These are phyloP conservation scores for Podospora australis DNA, from an alignment of 495 filamentous ascomycete genomes.

Conservation along the genomic window DNA sequence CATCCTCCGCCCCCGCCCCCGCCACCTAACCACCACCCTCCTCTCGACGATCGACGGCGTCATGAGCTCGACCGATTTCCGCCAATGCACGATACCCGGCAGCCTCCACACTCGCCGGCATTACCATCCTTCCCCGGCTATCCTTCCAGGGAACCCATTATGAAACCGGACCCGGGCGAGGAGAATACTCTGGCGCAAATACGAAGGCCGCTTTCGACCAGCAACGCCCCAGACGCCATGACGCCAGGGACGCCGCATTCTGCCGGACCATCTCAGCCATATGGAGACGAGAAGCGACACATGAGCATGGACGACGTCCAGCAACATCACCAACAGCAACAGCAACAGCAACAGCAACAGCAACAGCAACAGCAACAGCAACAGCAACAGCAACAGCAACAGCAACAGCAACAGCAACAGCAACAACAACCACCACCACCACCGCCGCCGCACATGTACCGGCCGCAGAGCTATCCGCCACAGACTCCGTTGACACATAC, in stretches of 20 bases:
- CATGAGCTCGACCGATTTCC: slow-evolving; percentile 44
- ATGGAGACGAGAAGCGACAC: slow-evolving; percentile 39
- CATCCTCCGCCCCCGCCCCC: slow-evolving; percentile 10
- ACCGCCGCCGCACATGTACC: slow-evolving; percentile 32
- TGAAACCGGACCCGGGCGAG: slow-evolving; percentile 46
- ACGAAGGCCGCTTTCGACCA: slow-evolving; percentile 39
- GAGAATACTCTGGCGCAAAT: slow-evolving; percentile 40
- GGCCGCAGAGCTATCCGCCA: slow-evolving; percentile 40
- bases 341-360: slow-evolving; percentile 1
- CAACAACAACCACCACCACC: not conserved
- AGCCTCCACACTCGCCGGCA: slow-evolving; percentile 42
- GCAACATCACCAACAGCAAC: slow-evolving; percentile 6
- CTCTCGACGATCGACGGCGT: slow-evolving; percentile 43
- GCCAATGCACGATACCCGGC: slow-evolving; percentile 45
- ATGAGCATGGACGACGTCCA: slow-evolving; percentile 41
- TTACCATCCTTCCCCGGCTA: slow-evolving; percentile 36
- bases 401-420: not conserved
- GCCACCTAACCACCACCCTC: slow-evolving; percentile 1
- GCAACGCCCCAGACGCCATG: slow-evolving; percentile 32
- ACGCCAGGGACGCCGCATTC: slow-evolving; percentile 31
- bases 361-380: not conserved
- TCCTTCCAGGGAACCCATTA: slow-evolving; percentile 36
- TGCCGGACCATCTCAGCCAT: slow-evolving; percentile 25
- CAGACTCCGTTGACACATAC: slow-evolving; percentile 37
- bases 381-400: not conserved